Conservation (phyloP, 176 grass and related monocot species). For the Paspalum vaginatum region DNA sequence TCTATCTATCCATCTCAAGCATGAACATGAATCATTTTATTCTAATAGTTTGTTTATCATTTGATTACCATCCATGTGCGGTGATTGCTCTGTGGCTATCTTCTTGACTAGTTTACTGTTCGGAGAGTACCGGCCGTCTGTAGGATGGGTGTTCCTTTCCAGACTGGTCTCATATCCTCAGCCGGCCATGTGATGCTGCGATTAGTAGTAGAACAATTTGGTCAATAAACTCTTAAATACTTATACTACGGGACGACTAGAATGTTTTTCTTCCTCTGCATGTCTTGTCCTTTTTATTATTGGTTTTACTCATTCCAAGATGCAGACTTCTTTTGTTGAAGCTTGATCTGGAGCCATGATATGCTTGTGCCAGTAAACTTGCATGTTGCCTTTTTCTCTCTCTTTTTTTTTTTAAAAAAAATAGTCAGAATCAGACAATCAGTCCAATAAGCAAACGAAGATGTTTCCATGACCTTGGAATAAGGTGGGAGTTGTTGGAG, state of each 20-base stretch:
- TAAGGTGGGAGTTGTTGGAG: too few species aligned
- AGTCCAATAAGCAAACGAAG: too few species aligned
- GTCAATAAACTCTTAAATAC: background rate
- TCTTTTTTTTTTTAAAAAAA: too few species aligned
- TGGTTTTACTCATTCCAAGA: slow-evolving; percentile 10
- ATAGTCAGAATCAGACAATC: too few species aligned
- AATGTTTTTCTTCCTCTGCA: background rate
- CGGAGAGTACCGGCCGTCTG: background rate
- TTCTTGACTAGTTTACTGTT: slow-evolving; percentile 16
- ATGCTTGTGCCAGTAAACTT: background rate
- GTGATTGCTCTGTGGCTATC: background rate
- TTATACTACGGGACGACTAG: background rate
- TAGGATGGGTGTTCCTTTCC: slow-evolving; percentile 15
- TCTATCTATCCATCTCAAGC: background rate
- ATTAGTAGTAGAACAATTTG: background rate
- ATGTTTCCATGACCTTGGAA: too few species aligned
- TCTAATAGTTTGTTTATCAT: background rate
- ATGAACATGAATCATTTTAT: slow-evolving; percentile 2
- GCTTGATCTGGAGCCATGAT: background rate
- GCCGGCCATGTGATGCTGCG: background rate
- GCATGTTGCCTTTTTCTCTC: too few species aligned
- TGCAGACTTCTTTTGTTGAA: slow-evolving; percentile 12
- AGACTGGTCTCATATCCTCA: background rate
- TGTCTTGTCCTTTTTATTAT: background rate
- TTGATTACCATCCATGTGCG: background rate